Evolutionary conservation across 2,329 filamentous ascomycete genomes (phyloP), one percentile per base, ranked within the genome.

Genomic region (Drechslera avenae): DNA sequence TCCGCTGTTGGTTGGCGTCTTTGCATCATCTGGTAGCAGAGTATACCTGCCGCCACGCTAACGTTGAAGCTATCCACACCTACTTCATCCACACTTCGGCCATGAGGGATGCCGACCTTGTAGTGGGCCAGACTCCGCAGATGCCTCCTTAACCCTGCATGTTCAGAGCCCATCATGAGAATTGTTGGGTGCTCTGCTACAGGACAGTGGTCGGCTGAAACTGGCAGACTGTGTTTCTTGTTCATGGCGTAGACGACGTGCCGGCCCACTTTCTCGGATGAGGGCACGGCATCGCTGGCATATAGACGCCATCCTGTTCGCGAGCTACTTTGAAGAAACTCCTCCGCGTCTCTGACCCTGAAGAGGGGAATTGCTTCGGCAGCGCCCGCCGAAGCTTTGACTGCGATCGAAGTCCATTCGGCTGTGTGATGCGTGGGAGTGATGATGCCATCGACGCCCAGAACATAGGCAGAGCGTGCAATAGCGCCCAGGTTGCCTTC

Each of bases 51-150:
- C 1, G 94, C 93, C 16, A 96, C 92, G 67, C 90, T 91, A 32
- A 97, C 94, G 69, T 99, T 97, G 71, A 99, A 76, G 72, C 91
- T 96, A 73, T 97, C 93, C 2, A 99, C 85, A 1, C 81, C 69
- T 60, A 85, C 70, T 66, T 82, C 69, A 64, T 78, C 56, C 67
- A 76, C 34, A 2, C 63, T 56, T 73, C 81, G 58, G 59, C 75
- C 72, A 72, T 82, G 71, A 71, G 83, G 59, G 46, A 99, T 90
- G 5, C 86, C 81, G 13, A 87, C 77, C 19, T 79, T 77, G 16
- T 76, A 76, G 66, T 96, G 85, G 0, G 89, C 87, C 50, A 83
- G 80, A 34, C 81, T 83, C 13, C 66, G 44, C 16, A 74, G 45
- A 35, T 61, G 68, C 2, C 34, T 16, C 17, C 60, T 56, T 4